Conservation (phyloP, 2,329 filamentous ascomycete species). For the Ciborinia camelliae region DNA sequence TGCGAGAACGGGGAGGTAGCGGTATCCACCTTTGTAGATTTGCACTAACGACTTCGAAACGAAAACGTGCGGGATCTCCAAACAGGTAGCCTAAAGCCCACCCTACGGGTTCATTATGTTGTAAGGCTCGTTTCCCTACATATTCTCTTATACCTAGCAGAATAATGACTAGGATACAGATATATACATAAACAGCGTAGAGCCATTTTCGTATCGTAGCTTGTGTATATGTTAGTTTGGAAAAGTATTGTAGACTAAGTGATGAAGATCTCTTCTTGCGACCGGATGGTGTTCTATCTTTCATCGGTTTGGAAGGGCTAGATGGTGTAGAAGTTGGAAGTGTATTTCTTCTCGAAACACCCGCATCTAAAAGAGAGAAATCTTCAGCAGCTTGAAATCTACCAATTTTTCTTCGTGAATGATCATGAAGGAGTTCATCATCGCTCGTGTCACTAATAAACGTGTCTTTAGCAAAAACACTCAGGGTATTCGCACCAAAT, state of each 20-base stretch:
- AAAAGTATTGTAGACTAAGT: constrained; percentile 65
- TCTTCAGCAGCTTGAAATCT: background rate
- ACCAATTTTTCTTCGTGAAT: background rate
- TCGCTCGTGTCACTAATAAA: constrained; percentile 29
- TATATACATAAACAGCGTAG: constrained; percentile 78
- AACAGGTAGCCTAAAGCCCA: constrained; percentile 91
- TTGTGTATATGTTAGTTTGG: constrained; percentile 76
- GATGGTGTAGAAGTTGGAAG: constrained; percentile 45
- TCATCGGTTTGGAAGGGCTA: constrained; percentile 36
- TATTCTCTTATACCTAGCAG: constrained; percentile 69
- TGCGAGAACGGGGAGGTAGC: constrained; percentile 51
- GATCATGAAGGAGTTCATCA: constrained; percentile 22
- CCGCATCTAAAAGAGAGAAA: background rate
- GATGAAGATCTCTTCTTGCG: constrained; percentile 64
- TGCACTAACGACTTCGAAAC: constrained; percentile 65
- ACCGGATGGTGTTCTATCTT: constrained; percentile 54
- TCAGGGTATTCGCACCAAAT: constrained; percentile 23
- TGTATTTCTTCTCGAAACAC: constrained; percentile 46
- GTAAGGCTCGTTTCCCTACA: constrained; percentile 63
- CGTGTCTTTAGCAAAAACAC: constrained; percentile 25
- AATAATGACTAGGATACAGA: constrained; percentile 61
- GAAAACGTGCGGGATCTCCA: constrained; percentile 69
- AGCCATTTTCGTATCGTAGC: constrained; percentile 75
- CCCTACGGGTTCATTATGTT: constrained; percentile 75
- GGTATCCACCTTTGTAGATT: constrained; percentile 73